These are phyloP conservation scores for Phalaenopsis hybrid DNA, from an alignment of 116 monocot species.

Conservation along the genomic window DNA sequence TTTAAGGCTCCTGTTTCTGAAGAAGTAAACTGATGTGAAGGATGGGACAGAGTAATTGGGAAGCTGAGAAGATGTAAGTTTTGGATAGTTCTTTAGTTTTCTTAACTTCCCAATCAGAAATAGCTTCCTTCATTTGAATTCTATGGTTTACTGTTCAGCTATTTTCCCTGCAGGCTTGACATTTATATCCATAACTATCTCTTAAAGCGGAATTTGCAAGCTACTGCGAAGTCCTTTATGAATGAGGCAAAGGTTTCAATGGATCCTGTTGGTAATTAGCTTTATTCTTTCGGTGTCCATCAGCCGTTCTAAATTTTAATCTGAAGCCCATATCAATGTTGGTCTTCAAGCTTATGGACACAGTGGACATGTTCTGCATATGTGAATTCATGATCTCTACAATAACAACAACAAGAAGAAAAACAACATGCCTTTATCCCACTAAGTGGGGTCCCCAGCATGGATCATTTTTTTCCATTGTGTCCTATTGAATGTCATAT, in stretches of 20 bases:
- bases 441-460: too few species aligned
- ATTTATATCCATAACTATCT: conserved; percentile 87
- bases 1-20: too few species aligned
- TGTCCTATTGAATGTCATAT: too few species aligned
- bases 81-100: not conserved
- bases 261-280: conserved; percentile 68
- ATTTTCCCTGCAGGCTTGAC: conserved; percentile 55
- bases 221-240: conserved; percentile 81
- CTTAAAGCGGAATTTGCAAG: conserved; percentile 73
- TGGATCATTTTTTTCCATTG: too few species aligned
- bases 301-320: too few species aligned
- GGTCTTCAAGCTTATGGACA: too few species aligned
- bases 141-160: not conserved
- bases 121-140: not conserved
- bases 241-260: conserved; percentile 72
- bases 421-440: too few species aligned
- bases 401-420: too few species aligned
- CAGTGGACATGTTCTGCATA: too few species aligned
- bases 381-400: too few species aligned
- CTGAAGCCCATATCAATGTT: too few species aligned
- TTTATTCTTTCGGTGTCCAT: not conserved
- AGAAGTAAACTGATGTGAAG: too few species aligned
- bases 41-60: conserved; percentile 1
- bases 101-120: not conserved
- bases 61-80: not conserved